Percentiles rank a stretch among this genome's conserved stretches.
Evolutionary conservation across 2,329 filamentous ascomycete genomes (phyloP).

Genomic region (Nannizziopsis arthrosporioides): DNA sequence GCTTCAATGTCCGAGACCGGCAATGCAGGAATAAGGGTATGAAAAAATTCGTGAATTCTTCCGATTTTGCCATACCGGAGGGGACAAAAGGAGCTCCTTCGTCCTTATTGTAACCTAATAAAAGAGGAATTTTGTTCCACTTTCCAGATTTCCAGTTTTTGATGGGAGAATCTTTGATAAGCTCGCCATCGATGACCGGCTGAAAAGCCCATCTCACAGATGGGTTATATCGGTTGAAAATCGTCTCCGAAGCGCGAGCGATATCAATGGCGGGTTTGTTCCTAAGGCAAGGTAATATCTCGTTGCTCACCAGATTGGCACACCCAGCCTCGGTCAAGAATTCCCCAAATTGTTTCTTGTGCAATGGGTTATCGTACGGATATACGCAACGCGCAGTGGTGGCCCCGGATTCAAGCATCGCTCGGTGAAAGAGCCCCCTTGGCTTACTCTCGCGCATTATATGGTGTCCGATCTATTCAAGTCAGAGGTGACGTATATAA

Average conservation of each 20-base stretch:
- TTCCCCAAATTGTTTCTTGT: constrained; percentile 36
- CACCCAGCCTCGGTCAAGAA: constrained; percentile 31
- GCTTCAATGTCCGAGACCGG: constrained; percentile 40
- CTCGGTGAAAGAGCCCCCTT: constrained; percentile 34
- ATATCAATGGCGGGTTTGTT: constrained; percentile 27
- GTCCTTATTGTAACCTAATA: constrained; percentile 60
- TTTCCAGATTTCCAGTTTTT: constrained; percentile 45
- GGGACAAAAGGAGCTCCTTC: constrained; percentile 58
- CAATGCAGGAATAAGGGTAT: constrained; percentile 48
- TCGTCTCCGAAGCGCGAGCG: constrained; percentile 30
- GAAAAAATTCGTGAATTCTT: constrained; percentile 52
- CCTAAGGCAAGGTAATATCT: constrained; percentile 35
- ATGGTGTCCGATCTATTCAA: constrained; percentile 52
- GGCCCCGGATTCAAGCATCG: constrained; percentile 38
- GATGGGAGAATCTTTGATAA: constrained; percentile 49
- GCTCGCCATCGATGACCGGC: constrained; percentile 52
- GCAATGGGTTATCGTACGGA: constrained; percentile 30
- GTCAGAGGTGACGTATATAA: neutral
- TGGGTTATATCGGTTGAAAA: constrained; percentile 39
- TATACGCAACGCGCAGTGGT: constrained; percentile 39
- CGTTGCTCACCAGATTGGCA: constrained; percentile 18
- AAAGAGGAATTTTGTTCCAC: constrained; percentile 48
- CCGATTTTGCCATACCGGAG: constrained; percentile 34
- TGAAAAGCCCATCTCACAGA: constrained; percentile 51
- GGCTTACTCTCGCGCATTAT: constrained; percentile 40